Evolutionary conservation across 2,329 filamentous ascomycete species (phyloP).

Genomic region (Ambrosiella beaveri): DNA sequence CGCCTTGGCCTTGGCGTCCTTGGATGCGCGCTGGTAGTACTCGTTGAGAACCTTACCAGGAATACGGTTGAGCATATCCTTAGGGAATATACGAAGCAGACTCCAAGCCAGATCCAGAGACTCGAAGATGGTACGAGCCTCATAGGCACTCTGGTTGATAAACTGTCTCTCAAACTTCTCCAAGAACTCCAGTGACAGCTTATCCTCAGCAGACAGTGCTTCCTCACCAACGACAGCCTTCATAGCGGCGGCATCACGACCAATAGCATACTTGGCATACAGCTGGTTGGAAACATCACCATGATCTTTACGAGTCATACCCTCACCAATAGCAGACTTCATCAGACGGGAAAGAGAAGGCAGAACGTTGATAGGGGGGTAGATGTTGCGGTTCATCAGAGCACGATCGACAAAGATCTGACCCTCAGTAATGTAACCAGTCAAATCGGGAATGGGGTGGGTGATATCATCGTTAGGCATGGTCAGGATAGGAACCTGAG

Average conservation of each 20-base stretch:
- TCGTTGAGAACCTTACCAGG: slow-evolving; percentile 69
- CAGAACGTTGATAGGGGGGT: slow-evolving; percentile 96
- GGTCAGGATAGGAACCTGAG: slow-evolving; percentile 94
- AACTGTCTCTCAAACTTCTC: slow-evolving; percentile 97
- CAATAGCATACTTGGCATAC: slow-evolving; percentile 98
- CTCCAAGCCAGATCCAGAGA: slow-evolving; percentile 94
- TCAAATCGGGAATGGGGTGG: slow-evolving; percentile 95
- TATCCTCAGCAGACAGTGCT: slow-evolving; percentile 86
- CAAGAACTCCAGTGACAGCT: slow-evolving; percentile 91
- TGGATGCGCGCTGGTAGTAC: slow-evolving; percentile 56
- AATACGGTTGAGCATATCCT: slow-evolving; percentile 93
- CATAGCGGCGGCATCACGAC: slow-evolving; percentile 95
- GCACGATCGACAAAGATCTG: slow-evolving; percentile 96
- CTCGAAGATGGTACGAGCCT: slow-evolving; percentile 79
- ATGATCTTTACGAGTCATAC: slow-evolving; percentile 91
- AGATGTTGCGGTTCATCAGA: slow-evolving; percentile 90
- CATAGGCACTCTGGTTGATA: slow-evolving; percentile 82
- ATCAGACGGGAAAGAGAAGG: slow-evolving; percentile 97
- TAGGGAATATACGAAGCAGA: slow-evolving; percentile 89
- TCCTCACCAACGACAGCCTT: slow-evolving; percentile 99
- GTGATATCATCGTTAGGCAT: slow-evolving; percentile 99
- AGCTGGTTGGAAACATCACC: slow-evolving; percentile 98
- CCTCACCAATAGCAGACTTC: slow-evolving; percentile 98
- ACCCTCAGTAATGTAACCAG: slow-evolving; percentile 96
- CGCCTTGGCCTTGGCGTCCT: slow-evolving; percentile 45